Evolutionary conservation across 345 rosid species (phyloP), one percentile per base, ranked within the genome.

Genomic region (Turritis glabra): DNA sequence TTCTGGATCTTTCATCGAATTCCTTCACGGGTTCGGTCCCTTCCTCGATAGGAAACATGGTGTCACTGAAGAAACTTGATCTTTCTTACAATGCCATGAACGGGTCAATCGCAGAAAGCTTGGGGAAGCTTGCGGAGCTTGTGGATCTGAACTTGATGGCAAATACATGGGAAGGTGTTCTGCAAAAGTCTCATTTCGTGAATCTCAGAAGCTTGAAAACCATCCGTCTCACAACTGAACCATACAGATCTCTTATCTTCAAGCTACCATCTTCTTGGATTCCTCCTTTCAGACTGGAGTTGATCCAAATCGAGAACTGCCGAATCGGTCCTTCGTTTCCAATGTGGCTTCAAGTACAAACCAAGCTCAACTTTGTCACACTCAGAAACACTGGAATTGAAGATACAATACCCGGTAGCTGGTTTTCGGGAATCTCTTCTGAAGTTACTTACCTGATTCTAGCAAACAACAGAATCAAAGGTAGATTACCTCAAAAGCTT

Each of bases 311-410:
- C 13, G 85, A 84, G 55, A 85, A 86, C 69, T 86, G 89, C 71
- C 64, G 38, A 38, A 72, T 83, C 19, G 89, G 90, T 74, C 89
- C 90, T 54, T 48, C 33, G 4, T 88, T 88, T 68, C 89, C 93
- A 3, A 63, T 71, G 67, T 88, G 93, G 93, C 85, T 88, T 59
- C 85, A 78, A 61, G 76, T 82, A 76, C 93, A 86, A 67, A 86
- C 76, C 52, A 43, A 81, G 29, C 81, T 86, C 32, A 64, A 52
- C 72, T 73, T 13, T n/a, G 80, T 86, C 30, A 61, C 57, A 69
- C 67, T 88, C 38, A 69, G 69, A 52, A 85, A 85, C 72, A 81
- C 72, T 14, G 82, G 85, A 30, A 83, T 88, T 7, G 80, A 77
- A 19, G 92, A 75, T 46, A 64, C 80, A 21, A 79, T 88, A 44